Base-by-base conservation (phyloP, 1,284 basidiomycete genomes). In the Apiotrichum brassicae region DNA sequence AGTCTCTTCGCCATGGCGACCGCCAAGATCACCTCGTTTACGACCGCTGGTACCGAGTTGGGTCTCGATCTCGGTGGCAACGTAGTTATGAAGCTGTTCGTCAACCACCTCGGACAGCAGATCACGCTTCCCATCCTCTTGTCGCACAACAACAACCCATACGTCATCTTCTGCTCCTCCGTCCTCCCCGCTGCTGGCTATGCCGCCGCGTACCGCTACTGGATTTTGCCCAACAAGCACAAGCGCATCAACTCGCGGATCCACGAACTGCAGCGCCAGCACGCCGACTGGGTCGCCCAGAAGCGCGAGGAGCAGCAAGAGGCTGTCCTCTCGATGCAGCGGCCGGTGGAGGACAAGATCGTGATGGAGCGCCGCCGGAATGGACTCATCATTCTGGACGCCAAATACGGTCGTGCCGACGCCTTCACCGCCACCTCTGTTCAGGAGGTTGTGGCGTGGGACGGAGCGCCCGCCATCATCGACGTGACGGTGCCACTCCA, bases 401-500 rank as follows among this genome's bases (percentile, higher is more conserved):
- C 86, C 3, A 77, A 73, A 33, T 91, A 90, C 67, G 82, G 84
- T 36, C 75, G 56, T 3, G 57, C 63, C 1, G 43, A 57, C 0
- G 58, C 62, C 2, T 73, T 72, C 53, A 69, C 70, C 4, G 30
- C 72, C 26, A 78, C 81, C 55, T 75, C 76, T 42, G 78, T 80
- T 56, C 77, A 77, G 44, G 63, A 65, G 23, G 50, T 52, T 16
- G 46, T 35, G 4, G 34, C 33, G 26, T 48, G 44, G 19, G 52
- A 75, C 49, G 80, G 79, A 45, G 75, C 85, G 36, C 58, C 62
- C 23, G 55, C 41, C 35, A 73, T 77, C 39, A 78, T 88, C 57
- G 83, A 91, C 69, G 87, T 92, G 33, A 85, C 83, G 18, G 75
- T 86, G 26, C 81, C 91, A 4, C 65, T 94, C 24, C 90, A 93